Percentiles rank a stretch among this genome's conserved stretches.
Evolutionary conservation across 106 monocot species (phyloP).

Genomic region (Dactylorhiza incarnata): DNA sequence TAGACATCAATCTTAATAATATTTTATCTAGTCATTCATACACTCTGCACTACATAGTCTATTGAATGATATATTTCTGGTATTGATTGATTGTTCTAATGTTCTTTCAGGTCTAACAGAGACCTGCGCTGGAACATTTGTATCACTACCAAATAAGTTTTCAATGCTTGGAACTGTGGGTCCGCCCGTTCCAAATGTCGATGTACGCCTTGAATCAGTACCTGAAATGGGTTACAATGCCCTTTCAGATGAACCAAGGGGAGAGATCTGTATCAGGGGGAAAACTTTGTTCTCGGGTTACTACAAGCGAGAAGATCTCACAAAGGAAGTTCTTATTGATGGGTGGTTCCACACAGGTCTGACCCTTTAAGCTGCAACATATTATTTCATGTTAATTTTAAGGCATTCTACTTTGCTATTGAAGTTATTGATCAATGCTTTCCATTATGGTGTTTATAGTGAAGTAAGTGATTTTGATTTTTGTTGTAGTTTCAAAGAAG

Average conservation of each 20-base stretch:
- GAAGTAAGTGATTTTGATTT: background rate
- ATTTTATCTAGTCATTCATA: background rate
- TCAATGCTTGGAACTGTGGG: conserved; percentile 94
- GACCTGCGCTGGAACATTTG: conserved; percentile 91
- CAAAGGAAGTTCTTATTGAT: conserved; percentile 80
- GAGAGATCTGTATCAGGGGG: conserved; percentile 85
- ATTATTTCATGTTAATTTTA: background rate
- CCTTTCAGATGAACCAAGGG: conserved; percentile 51
- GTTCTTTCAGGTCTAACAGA: conserved; percentile 69
- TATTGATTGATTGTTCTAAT: background rate
- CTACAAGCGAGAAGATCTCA: conserved; percentile 86
- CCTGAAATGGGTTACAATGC: conserved; percentile 97
- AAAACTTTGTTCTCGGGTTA: conserved; percentile 86
- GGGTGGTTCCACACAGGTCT: conserved; percentile 99
- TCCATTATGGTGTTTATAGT: background rate
- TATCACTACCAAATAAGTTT: conserved; percentile 62
- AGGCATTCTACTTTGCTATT: background rate
- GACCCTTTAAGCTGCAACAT: background rate
- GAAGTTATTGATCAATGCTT: background rate
- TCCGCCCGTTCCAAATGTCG: conserved; percentile 80
- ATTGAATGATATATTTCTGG: background rate
- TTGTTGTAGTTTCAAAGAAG: background rate
- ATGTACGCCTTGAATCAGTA: conserved; percentile 85
- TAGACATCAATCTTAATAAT: background rate
- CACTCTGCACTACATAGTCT: too few species aligned